Evolutionary conservation across 768 basidiomycete species (phyloP).

Genomic region (Asterophora lycoperdoides): DNA sequence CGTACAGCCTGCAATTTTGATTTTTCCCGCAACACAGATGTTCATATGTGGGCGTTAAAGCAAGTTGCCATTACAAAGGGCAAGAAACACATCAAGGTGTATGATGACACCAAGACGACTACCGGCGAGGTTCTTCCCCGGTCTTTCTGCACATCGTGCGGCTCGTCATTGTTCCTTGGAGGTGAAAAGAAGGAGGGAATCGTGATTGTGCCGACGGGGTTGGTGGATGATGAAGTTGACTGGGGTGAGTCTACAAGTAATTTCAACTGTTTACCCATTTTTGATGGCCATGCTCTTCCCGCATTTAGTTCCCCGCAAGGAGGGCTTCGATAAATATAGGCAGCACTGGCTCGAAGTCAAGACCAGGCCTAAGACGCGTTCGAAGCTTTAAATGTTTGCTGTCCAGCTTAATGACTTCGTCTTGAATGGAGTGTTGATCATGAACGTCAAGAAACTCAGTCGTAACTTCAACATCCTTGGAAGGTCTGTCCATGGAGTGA

Average conservation of each 20-base stretch:
- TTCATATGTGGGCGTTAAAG: conserved; percentile 2
- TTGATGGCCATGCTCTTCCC: neutral
- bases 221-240: conserved; percentile 26
- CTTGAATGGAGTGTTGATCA: too few species aligned
- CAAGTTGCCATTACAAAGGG: conserved; percentile 21
- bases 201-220: conserved; percentile 26
- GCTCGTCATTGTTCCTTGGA: conserved; percentile 22
- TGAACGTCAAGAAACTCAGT: too few species aligned
- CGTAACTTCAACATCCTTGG: too few species aligned
- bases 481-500: too few species aligned
- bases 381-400: conserved; percentile 5
- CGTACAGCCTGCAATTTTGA: neutral
- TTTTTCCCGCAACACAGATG: too few species aligned
- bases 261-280: neutral
- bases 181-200: conserved; percentile 14
- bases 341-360: conserved; percentile 23
- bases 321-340: conserved; percentile 23
- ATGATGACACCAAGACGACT: conserved; percentile 20
- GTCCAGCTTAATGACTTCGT: too few species aligned
- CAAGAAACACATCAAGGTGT: conserved; percentile 19
- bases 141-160: conserved; percentile 25
- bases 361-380: conserved; percentile 12
- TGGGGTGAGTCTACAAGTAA: conserved; percentile 24
- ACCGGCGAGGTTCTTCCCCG: conserved; percentile 22
- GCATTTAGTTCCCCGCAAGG: conserved; percentile 24